Percentiles rank a stretch among this genome's conserved stretches.
Evolutionary conservation across 352 stramenopile species (phyloP).

Genomic region (Pythium volutum): DNA sequence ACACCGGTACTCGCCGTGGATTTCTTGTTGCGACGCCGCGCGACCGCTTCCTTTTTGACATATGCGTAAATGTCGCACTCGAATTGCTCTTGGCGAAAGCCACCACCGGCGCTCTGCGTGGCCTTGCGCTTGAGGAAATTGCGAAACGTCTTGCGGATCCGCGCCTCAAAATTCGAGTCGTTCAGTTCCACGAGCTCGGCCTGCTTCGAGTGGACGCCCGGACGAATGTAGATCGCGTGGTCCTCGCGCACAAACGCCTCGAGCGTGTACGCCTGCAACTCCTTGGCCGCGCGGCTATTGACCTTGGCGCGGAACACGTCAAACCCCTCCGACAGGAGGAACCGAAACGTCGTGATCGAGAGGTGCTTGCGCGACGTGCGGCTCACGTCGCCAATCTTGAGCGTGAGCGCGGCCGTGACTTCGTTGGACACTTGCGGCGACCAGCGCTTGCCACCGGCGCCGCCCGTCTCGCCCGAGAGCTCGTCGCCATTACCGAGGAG

Average conservation of each 20-base stretch:
- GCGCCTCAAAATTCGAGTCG: slow-evolving; percentile 60
- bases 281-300: slow-evolving; percentile 50
- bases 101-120: slow-evolving; percentile 13
- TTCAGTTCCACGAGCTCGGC: slow-evolving; percentile 72
- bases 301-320: slow-evolving; percentile 71
- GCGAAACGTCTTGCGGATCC: slow-evolving; percentile 65
- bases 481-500: slow-evolving; percentile 6
- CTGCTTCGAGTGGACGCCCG: slow-evolving; percentile 75
- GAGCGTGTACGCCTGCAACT: slow-evolving; percentile 39
- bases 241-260: slow-evolving; percentile 63
- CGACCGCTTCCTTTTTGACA: slow-evolving; percentile 49
- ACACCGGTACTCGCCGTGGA: neutral
- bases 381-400: slow-evolving; percentile 74
- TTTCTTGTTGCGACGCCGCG: slow-evolving; percentile 1
- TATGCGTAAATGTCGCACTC: slow-evolving; percentile 76
- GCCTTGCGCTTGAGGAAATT: slow-evolving; percentile 79
- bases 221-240: slow-evolving; percentile 69
- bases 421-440: slow-evolving; percentile 53
- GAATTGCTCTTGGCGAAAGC: slow-evolving; percentile 31
- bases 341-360: slow-evolving; percentile 53
- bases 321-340: slow-evolving; percentile 68
- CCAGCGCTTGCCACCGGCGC: slow-evolving; percentile 19
- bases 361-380: slow-evolving; percentile 72
- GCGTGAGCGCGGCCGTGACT: slow-evolving; percentile 56
- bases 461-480: neutral